Conservation (phyloP, 108 stramenopile species). For the Discostella stelligeroides region DNA sequence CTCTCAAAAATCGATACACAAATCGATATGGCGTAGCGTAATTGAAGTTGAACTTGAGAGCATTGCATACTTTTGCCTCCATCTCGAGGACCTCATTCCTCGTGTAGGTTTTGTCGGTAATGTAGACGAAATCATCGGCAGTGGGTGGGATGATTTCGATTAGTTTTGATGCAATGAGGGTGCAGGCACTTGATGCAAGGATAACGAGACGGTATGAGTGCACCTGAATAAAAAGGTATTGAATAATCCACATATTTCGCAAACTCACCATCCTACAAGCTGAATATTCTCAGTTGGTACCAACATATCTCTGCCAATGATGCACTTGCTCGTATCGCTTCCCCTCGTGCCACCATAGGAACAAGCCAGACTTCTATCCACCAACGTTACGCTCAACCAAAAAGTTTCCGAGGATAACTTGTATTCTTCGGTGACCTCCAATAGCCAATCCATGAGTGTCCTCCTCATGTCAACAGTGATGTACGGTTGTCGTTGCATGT, state of each 20-base stretch:
- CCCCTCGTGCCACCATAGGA: constrained; percentile 14
- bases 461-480: constrained; percentile 79
- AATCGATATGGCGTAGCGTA: constrained; percentile 62
- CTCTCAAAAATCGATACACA: constrained; percentile 64
- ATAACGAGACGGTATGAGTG: background rate
- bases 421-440: constrained; percentile 85
- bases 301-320: constrained; percentile 7
- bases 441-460: constrained; percentile 89
- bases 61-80: constrained; percentile 68
- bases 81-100: constrained; percentile 60
- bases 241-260: background rate
- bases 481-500: constrained; percentile 50
- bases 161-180: constrained; percentile 81
- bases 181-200: constrained; percentile 56
- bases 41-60: constrained; percentile 58
- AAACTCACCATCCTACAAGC: constrained; percentile 63
- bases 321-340: background rate
- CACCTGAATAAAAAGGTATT: background rate
- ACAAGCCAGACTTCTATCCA: constrained; percentile 75
- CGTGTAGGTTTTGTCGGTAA: constrained; percentile 72
- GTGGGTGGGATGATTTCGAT: constrained; percentile 59
- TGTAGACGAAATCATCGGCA: constrained; percentile 70
- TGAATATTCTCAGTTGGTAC: constrained; percentile 55
- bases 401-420: constrained; percentile 60
- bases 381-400: constrained; percentile 67